Conservation (phyloP, 768 basidiomycete species). For the Boletus huronensis region DNA sequence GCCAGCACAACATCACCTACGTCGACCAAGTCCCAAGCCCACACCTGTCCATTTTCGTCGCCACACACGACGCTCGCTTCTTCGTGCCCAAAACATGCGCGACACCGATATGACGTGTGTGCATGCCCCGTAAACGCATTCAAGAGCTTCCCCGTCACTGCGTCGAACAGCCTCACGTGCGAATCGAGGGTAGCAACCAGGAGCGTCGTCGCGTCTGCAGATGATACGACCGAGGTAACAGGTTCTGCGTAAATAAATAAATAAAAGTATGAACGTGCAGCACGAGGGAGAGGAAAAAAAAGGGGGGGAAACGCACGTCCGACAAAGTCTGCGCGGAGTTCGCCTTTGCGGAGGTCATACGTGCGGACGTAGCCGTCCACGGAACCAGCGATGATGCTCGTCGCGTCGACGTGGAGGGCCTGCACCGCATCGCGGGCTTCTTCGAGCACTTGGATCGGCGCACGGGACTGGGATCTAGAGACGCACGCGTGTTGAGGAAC, state of each 20-base stretch:
- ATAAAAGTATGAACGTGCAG: neutral
- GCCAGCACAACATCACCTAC: constrained; percentile 40
- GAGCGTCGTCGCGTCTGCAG: constrained; percentile 75
- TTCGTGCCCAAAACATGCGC: constrained; percentile 76
- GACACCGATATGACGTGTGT: constrained; percentile 72
- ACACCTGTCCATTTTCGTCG: constrained; percentile 85
- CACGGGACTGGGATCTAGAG: constrained; percentile 66
- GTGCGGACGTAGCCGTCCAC: constrained; percentile 91
- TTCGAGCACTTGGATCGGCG: constrained; percentile 86
- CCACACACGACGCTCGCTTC: constrained; percentile 84
- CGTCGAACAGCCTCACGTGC: constrained; percentile 83
- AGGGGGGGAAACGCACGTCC: constrained; percentile 68
- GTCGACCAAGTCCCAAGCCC: constrained; percentile 92
- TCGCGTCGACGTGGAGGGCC: constrained; percentile 62
- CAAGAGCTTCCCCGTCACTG: constrained; percentile 73
- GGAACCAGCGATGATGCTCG: constrained; percentile 74
- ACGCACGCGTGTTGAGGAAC: neutral
- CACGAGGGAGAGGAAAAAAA: neutral
- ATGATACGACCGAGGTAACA: constrained; percentile 78
- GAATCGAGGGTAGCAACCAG: constrained; percentile 84
- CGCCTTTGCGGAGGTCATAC: constrained; percentile 93
- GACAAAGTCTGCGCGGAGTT: constrained; percentile 84
- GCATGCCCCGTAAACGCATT: constrained; percentile 81
- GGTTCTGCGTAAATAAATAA: constrained; percentile 64
- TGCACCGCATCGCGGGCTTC: constrained; percentile 89